Conservation (phyloP, 2,329 filamentous ascomycete species). For the Cladosporium sphaerospermum region DNA sequence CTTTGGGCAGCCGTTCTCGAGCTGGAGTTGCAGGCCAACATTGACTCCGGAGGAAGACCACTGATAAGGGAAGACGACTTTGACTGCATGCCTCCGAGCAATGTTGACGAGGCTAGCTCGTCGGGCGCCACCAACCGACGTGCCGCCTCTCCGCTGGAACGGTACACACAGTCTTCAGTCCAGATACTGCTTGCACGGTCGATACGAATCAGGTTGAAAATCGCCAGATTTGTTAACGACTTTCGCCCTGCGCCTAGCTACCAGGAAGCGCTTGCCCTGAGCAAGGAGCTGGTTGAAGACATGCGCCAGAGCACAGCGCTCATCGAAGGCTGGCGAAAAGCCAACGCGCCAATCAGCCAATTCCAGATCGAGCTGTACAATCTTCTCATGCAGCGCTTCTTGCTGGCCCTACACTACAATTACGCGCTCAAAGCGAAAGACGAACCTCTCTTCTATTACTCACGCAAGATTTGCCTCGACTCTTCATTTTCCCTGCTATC, state of each 20-base stretch:
- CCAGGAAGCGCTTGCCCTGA: conserved; percentile 4
- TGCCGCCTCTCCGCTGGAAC: neutral
- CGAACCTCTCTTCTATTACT: conserved; percentile 9
- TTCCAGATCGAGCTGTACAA: conserved; percentile 9
- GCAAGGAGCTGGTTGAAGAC: conserved; percentile 6
- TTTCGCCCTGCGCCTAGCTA: neutral
- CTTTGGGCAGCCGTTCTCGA: conserved; percentile 10
- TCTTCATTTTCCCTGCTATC: neutral
- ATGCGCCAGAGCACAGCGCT: conserved; percentile 5
- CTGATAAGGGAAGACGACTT: conserved; percentile 6
- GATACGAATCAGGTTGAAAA: neutral
- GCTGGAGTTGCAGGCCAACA: conserved; percentile 4
- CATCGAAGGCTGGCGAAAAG: conserved; percentile 3
- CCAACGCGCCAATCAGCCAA: neutral
- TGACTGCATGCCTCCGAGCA: conserved; percentile 5
- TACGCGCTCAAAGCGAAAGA: conserved; percentile 7
- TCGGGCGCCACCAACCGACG: neutral
- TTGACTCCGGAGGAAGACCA: conserved; percentile 4
- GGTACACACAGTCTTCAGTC: neutral
- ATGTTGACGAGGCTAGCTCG: neutral
- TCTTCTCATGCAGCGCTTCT: conserved; percentile 4
- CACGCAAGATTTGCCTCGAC: conserved; percentile 7
- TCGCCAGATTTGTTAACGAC: conserved; percentile 8
- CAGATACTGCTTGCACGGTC: conserved; percentile 7
- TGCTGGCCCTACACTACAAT: conserved; percentile 5